Evolutionary conservation across 495 filamentous ascomycete genomes (phyloP).

Genomic region (Melanomma pulvis-pyrius): DNA sequence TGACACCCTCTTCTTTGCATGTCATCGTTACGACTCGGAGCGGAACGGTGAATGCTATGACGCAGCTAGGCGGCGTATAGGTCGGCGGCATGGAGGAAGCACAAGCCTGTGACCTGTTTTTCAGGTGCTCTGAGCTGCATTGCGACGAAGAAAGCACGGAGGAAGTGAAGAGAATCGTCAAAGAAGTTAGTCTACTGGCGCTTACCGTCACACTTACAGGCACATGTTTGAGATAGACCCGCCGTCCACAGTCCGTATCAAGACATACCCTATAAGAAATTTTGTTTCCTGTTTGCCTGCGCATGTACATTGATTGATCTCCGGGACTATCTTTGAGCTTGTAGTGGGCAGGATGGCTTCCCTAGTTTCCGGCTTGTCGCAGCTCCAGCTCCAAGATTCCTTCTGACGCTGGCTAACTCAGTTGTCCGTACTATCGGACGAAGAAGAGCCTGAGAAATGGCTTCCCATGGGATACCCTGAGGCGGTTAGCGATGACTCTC

Average conservation of each 20-base stretch:
- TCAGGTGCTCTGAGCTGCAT: not conserved
- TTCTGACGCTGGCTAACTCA: too few relatives aligned
- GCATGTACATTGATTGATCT: too few relatives aligned
- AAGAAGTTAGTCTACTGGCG: constrained; percentile 28
- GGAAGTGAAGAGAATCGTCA: constrained; percentile 15
- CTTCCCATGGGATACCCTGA: too few relatives aligned
- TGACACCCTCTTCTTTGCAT: not conserved
- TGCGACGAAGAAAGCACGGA: not conserved
- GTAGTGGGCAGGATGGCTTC: too few relatives aligned
- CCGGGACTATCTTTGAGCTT: too few relatives aligned
- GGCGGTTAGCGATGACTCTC: too few relatives aligned
- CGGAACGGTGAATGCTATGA: constrained; percentile 11
- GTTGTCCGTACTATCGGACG: too few relatives aligned
- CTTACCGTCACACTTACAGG: constrained; percentile 24
- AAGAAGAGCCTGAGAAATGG: too few relatives aligned
- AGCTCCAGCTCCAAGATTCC: too few relatives aligned
- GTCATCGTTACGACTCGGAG: constrained; percentile 26
- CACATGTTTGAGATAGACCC: constrained; percentile 13
- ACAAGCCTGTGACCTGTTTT: constrained; percentile 9
- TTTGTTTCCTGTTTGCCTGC: too few relatives aligned
- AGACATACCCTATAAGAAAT: too few relatives aligned
- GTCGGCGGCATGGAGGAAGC: constrained; percentile 18
- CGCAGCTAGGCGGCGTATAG: constrained; percentile 12
- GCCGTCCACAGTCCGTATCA: constrained; percentile 2
- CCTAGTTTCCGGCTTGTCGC: too few relatives aligned